Percentiles rank a stretch among this genome's conserved stretches.
Evolutionary conservation across 2,329 filamentous ascomycete genomes (phyloP).

Genomic region (Rhynchosporium graminicola): DNA sequence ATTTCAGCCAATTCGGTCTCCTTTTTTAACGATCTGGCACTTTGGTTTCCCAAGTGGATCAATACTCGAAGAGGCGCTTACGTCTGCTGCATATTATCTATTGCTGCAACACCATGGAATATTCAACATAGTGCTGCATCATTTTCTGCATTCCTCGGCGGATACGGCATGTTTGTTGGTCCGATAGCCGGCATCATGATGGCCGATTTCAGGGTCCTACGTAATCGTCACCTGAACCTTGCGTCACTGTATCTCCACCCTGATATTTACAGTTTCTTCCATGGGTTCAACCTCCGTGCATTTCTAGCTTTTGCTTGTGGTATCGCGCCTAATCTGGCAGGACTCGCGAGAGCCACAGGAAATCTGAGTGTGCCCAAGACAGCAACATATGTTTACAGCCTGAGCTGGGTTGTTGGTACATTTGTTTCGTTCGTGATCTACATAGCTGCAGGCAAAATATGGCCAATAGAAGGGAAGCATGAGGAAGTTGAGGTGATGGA

Average conservation of each 20-base stretch:
- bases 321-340: slow-evolving; percentile 30
- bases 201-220: slow-evolving; percentile 40
- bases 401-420: slow-evolving; percentile 33
- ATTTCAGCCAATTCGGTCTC: slow-evolving; percentile 45
- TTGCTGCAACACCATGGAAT: slow-evolving; percentile 50
- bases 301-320: slow-evolving; percentile 28
- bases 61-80: slow-evolving; percentile 50
- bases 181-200: slow-evolving; percentile 44
- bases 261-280: slow-evolving; percentile 32
- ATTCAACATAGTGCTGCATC: slow-evolving; percentile 42
- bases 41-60: slow-evolving; percentile 51
- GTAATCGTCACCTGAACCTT: slow-evolving; percentile 39
- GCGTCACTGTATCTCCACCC: slow-evolving; percentile 38
- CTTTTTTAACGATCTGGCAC: slow-evolving; percentile 44
- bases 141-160: slow-evolving; percentile 39
- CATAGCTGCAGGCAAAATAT: slow-evolving; percentile 23
- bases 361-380: slow-evolving; percentile 27
- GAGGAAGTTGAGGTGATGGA: slow-evolving; percentile 25
- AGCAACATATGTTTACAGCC: slow-evolving; percentile 32
- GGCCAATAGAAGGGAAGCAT: slow-evolving; percentile 30
- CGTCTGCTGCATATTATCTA: slow-evolving; percentile 46
- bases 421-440: slow-evolving; percentile 29
- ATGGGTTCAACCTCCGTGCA: slow-evolving; percentile 30
- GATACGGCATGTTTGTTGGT: slow-evolving; percentile 42
- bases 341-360: slow-evolving; percentile 30